phyloP scores from a whole-genome alignment of 306 rosid species.

The Bauhinia variegata region DNA sequence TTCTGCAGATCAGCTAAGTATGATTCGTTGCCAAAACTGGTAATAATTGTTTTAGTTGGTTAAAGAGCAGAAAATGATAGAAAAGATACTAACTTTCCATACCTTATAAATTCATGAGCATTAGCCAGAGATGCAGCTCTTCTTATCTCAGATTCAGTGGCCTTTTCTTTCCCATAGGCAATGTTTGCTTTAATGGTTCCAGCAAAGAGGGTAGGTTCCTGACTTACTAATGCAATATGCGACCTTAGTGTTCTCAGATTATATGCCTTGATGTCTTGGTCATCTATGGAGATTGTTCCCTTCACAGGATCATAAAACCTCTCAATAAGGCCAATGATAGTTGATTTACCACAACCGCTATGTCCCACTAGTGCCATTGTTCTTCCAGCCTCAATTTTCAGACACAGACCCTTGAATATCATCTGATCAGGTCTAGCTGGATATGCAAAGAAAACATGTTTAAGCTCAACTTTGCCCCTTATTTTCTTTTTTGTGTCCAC shows the following conservation, averaged over 20 bases:
- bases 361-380: constrained; percentile 80
- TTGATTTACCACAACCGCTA: constrained; percentile 91
- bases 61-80: background rate
- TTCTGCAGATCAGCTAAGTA: background rate
- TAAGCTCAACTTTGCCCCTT: constrained; percentile 69
- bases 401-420: constrained; percentile 72
- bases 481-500: constrained; percentile 52
- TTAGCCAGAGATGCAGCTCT: constrained; percentile 81
- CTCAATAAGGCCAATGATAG: constrained; percentile 80
- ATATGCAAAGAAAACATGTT: constrained; percentile 72
- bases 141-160: constrained; percentile 78
- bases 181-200: constrained; percentile 80
- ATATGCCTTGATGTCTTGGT: constrained; percentile 70
- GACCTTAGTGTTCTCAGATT: constrained; percentile 76
- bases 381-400: constrained; percentile 70
- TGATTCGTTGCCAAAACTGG: background rate
- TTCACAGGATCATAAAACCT: constrained; percentile 82
- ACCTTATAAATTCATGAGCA: constrained; percentile 96
- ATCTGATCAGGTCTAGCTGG: constrained; percentile 83
- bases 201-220: constrained; percentile 79
- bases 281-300: constrained; percentile 74
- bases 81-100: background rate
- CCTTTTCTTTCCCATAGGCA: constrained; percentile 68
- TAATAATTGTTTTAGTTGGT: background rate
- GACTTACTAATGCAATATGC: constrained; percentile 80